These are phyloP conservation scores for Alternaria rosae DNA, from an alignment of 2,329 filamentous ascomycete genomes.

Conservation along the genomic window DNA sequence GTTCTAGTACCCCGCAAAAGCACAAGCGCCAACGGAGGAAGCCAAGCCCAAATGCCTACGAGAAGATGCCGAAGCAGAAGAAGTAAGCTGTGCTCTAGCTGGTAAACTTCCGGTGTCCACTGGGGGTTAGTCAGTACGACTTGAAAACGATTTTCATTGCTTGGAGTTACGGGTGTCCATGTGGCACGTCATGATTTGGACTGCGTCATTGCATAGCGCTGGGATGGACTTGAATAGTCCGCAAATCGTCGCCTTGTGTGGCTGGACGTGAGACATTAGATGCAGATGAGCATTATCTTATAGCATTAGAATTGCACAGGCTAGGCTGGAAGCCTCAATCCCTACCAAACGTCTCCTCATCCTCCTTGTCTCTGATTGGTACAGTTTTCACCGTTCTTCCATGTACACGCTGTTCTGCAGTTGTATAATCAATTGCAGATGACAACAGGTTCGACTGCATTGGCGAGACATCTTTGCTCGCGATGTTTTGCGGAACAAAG, in stretches of 20 bases:
- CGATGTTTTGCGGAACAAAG: conserved; percentile 19
- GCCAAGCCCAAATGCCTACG: conserved; percentile 82
- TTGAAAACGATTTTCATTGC: conserved; percentile 14
- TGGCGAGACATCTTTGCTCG: background rate
- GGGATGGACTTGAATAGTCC: conserved; percentile 3
- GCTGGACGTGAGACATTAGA: conserved; percentile 28
- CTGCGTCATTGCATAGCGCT: conserved; percentile 25
- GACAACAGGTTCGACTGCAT: conserved; percentile 21
- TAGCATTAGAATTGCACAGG: conserved; percentile 4
- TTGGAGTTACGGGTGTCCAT: conserved; percentile 19
- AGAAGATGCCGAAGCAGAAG: conserved; percentile 70
- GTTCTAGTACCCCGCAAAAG: conserved; percentile 50
- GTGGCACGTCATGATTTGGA: conserved; percentile 4
- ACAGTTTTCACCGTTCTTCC: background rate
- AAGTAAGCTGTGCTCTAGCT: conserved; percentile 25
- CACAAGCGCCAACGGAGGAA: conserved; percentile 54
- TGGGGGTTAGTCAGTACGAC: conserved; percentile 13
- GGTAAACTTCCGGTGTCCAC: conserved; percentile 4
- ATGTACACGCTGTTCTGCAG: conserved; percentile 7
- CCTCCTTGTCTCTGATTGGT: background rate
- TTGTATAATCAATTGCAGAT: conserved; percentile 9
- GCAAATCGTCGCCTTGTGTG: conserved; percentile 16
- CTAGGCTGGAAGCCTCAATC: background rate
- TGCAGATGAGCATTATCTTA: background rate
- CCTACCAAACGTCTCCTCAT: background rate